Evolutionary conservation across 2,329 filamentous ascomycete species (phyloP), one percentile per base, ranked within the genome.

Genomic region (Aspergillus amoenus): DNA sequence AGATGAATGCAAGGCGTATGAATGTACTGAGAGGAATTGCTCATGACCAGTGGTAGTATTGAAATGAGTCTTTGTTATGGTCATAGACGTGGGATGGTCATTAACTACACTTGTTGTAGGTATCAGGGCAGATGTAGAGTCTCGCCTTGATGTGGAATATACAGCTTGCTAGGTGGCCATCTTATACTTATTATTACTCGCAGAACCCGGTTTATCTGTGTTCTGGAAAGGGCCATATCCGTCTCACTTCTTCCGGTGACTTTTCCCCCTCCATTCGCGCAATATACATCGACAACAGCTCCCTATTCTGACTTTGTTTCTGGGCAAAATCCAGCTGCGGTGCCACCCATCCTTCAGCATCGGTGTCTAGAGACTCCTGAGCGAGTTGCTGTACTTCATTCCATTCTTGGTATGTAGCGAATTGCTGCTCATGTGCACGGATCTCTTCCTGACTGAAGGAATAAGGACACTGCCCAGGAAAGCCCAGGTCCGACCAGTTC

Each of bases 261-360:
- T 41, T 9, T 0, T 39, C 55, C 44, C 56, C 52, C 0, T 41
- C 24, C 51, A 59, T 57, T 48, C 21, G 12, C 34, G 8, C 12
- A 1, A 37, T 55, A 27, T 60, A 65, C 40, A 64, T 44, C 34
- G 59, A 21, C 22, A 61, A 61, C 4, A 64, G 41, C 32, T 62
- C 58, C 8, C 34, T 40, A 41, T 66, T 57, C 32, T 48, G 59
- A 52, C 27, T 42, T 39, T 52, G 30, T 13, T 64, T 59, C 30
- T 58, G 55, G 5, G 56, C 50, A 54, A 65, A 62, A 41, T 66
- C 59, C 49, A 60, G 58, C 9, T 60, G 57, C 4, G 62, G 63
- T 3, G 58, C 37, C 13, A 66, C 21, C 62, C 63, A 64, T 8
- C 64, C 62, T 7, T 64, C 61, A 18, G 58, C 59, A 60, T 66